Conservation (phyloP, 2,329 filamentous ascomycete genomes). For the Tetracladium maxilliforme region DNA sequence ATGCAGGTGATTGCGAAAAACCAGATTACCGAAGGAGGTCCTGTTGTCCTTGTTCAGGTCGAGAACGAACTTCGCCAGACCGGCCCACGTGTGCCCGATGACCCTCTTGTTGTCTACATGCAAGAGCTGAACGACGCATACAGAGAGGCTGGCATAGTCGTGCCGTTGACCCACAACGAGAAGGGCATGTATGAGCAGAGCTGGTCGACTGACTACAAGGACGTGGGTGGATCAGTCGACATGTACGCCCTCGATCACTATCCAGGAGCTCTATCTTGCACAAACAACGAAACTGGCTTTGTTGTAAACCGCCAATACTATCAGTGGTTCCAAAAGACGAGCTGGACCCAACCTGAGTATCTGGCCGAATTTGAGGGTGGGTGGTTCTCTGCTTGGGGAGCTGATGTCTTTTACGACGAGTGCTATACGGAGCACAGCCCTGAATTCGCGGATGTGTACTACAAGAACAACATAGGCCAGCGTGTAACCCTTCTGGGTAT, state of each 20-base stretch:
- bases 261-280: conserved; percentile 31
- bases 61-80: conserved; percentile 37
- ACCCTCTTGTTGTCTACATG: conserved; percentile 34
- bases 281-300: conserved; percentile 30
- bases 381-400: conserved; percentile 37
- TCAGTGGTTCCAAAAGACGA: conserved; percentile 41
- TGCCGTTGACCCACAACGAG: conserved; percentile 33
- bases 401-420: conserved; percentile 30
- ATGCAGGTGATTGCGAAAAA: conserved; percentile 31
- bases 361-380: conserved; percentile 38
- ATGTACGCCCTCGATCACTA: conserved; percentile 31
- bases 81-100: conserved; percentile 20
- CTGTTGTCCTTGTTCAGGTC: conserved; percentile 33
- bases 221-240: conserved; percentile 38
- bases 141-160: conserved; percentile 26
- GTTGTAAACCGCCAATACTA: conserved; percentile 35
- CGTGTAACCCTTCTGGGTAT: conserved; percentile 29
- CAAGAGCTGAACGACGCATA: conserved; percentile 31
- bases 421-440: conserved; percentile 28
- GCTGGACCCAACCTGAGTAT: conserved; percentile 34
- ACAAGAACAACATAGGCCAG: conserved; percentile 38
- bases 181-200: conserved; percentile 30
- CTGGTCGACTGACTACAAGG: conserved; percentile 38
- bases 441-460: conserved; percentile 37
- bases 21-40: conserved; percentile 31